Conservation (phyloP, 1,284 basidiomycete genomes). For the Ustilago esculenta region DNA sequence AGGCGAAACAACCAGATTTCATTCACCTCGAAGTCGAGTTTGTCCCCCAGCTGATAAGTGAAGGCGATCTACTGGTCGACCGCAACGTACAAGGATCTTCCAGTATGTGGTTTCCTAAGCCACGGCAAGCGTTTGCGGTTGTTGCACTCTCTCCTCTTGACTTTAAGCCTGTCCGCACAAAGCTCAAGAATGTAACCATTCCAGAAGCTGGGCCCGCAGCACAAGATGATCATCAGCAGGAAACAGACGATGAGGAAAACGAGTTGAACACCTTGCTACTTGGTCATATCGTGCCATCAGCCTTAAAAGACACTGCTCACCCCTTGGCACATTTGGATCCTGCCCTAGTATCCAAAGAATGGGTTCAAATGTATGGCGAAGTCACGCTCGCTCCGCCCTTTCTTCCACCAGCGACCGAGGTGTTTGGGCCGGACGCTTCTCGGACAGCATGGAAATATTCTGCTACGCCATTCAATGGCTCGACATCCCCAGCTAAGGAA, state of each 20-base stretch:
- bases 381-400: constrained; percentile 34
- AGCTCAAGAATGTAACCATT: neutral
- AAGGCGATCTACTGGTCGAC: constrained; percentile 2
- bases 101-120: neutral
- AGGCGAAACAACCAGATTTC: constrained; percentile 6
- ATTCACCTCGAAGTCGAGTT: constrained; percentile 41
- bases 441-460: neutral
- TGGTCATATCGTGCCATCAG: constrained; percentile 32
- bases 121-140: constrained; percentile 19
- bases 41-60: constrained; percentile 9
- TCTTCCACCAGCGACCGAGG: constrained; percentile 25
- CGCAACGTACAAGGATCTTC: no score
- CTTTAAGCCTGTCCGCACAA: neutral
- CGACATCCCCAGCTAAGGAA: neutral
- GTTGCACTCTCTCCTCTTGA: constrained; percentile 27
- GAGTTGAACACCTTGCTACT: constrained; percentile 22
- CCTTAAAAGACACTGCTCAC: constrained; percentile 22
- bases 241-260: neutral
- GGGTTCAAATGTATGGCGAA: constrained; percentile 46
- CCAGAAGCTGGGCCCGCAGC: neutral
- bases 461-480: neutral
- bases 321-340: constrained; percentile 24
- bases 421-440: constrained; percentile 18
- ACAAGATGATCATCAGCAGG: neutral
- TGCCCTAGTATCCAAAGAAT: constrained; percentile 22